Conservation (phyloP, 148 eudicot species). For the Linanthus parryae region DNA sequence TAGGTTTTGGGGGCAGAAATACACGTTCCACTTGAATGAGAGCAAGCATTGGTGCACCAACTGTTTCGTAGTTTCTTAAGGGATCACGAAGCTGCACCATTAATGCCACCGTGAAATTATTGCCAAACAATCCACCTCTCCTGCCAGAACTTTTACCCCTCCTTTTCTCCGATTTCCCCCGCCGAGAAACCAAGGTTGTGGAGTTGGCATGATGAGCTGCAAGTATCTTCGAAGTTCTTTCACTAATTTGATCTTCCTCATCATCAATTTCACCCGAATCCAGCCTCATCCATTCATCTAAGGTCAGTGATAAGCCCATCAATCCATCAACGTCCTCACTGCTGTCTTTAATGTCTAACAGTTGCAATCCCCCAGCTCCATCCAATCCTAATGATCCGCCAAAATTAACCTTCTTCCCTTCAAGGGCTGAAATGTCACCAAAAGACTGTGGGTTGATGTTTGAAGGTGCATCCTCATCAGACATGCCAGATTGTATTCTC, state of each 20-base stretch:
- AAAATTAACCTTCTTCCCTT: slow-evolving; percentile 40
- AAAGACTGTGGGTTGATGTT: slow-evolving; percentile 49
- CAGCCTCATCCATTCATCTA: slow-evolving; percentile 82
- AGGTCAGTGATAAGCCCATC: slow-evolving; percentile 70
- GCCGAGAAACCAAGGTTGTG: slow-evolving; percentile 20
- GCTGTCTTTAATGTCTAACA: slow-evolving; percentile 51
- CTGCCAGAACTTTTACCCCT: slow-evolving; percentile 29
- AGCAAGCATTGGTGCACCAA: slow-evolving; percentile 89
- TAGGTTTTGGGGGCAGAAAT: slow-evolving; percentile 85
- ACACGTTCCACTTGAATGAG: slow-evolving; percentile 83
- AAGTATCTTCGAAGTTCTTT: slow-evolving; percentile 46
- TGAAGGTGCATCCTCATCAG: slow-evolving; percentile 74
- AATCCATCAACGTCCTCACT: slow-evolving; percentile 51
- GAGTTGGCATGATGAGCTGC: slow-evolving; percentile 74
- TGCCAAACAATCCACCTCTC: slow-evolving; percentile 54
- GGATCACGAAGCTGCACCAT: slow-evolving; percentile 93
- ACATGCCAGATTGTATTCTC: slow-evolving; percentile 90
- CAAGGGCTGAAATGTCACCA: slow-evolving; percentile 51
- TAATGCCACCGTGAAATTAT: slow-evolving; percentile 58
- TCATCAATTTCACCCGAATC: slow-evolving; percentile 56
- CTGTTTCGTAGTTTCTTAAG: slow-evolving; percentile 78
- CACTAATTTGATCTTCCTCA: slow-evolving; percentile 38
- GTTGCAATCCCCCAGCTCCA: slow-evolving; percentile 88
- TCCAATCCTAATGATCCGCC: slow-evolving; percentile 58
- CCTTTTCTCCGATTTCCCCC: slow-evolving; percentile 33